phyloP scores from a whole-genome alignment of 2,329 filamentous ascomycete species.

The Talaromyces sp. region DNA sequence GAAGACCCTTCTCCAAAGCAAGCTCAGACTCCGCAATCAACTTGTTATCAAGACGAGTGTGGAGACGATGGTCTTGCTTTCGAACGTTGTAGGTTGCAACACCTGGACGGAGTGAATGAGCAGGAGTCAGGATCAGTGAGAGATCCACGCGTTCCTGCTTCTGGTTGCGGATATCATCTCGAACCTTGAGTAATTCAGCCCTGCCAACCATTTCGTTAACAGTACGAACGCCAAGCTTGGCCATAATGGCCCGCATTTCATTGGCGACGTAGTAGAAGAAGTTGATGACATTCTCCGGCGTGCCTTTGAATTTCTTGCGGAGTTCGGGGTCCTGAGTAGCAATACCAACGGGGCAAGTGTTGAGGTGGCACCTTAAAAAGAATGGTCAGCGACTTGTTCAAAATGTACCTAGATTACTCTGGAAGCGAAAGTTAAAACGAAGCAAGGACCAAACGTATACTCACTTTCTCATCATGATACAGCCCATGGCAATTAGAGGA shows the following conservation, averaged over 20 bases:
- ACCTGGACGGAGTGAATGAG: constrained; percentile 91
- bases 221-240: constrained; percentile 88
- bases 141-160: constrained; percentile 95
- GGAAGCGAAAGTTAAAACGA: too few species aligned
- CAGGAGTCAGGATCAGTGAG: constrained; percentile 88
- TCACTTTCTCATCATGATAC: constrained; percentile 77
- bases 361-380: constrained; percentile 48
- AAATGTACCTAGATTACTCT: not conserved
- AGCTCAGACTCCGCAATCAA: constrained; percentile 93
- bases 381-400: constrained; percentile 16
- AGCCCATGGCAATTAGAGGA: constrained; percentile 94
- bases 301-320: constrained; percentile 88
- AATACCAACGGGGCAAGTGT: constrained; percentile 89
- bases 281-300: constrained; percentile 96
- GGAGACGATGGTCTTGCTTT: constrained; percentile 94
- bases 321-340: constrained; percentile 95
- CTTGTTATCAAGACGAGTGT: constrained; percentile 94
- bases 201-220: constrained; percentile 98
- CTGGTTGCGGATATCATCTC: constrained; percentile 81
- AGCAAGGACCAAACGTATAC: too few species aligned
- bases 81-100: constrained; percentile 97
- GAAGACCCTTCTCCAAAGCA: constrained; percentile 90
- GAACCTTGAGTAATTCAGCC: constrained; percentile 81
- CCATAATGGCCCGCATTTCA: constrained; percentile 95
- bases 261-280: constrained; percentile 99